Conservation (phyloP, 768 basidiomycete genomes). For the Favolaschia claudopus region DNA sequence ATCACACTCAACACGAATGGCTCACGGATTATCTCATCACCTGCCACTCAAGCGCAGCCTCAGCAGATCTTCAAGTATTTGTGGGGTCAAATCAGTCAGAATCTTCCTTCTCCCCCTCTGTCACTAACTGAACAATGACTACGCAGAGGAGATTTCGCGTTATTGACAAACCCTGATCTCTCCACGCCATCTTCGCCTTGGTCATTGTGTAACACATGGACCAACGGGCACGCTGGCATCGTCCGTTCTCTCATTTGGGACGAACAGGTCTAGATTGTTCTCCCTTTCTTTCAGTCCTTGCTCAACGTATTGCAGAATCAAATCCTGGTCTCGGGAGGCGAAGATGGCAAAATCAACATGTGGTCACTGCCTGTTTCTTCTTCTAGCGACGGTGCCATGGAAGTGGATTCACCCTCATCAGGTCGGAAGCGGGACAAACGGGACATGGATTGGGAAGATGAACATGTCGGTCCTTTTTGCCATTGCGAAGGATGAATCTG, state of each 20-base stretch:
- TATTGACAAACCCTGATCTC: slow-evolving; percentile 55
- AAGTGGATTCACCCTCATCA: slow-evolving; percentile 32
- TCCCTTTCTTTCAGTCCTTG: not conserved
- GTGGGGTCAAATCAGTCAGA: slow-evolving; percentile 79
- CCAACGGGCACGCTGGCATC: slow-evolving; percentile 61
- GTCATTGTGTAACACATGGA: slow-evolving; percentile 61
- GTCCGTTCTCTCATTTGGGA: slow-evolving; percentile 67
- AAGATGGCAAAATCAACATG: slow-evolving; percentile 55
- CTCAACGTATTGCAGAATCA: slow-evolving; percentile 38
- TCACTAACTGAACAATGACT: not conserved
- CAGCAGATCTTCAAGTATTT: slow-evolving; percentile 59
- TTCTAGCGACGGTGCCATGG: slow-evolving; percentile 31
- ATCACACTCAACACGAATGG: slow-evolving; percentile 61
- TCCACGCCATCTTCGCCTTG: slow-evolving; percentile 50
- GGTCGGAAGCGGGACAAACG: slow-evolving; percentile 32
- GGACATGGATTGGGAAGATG: slow-evolving; percentile 30
- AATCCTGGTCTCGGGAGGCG: slow-evolving; percentile 56
- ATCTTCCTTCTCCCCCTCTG: not conserved
- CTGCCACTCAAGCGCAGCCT: slow-evolving; percentile 47
- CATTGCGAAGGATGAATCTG: no score
- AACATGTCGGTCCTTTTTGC: slow-evolving; percentile 26
- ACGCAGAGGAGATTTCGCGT: slow-evolving; percentile 63
- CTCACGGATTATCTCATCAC: slow-evolving; percentile 81
- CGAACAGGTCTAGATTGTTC: slow-evolving; percentile 46
- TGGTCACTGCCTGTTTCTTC: slow-evolving; percentile 41